Evolutionary conservation across 345 rosid genomes (phyloP), one percentile per base, ranked within the genome.

Genomic region (Eucalyptus grandis): DNA sequence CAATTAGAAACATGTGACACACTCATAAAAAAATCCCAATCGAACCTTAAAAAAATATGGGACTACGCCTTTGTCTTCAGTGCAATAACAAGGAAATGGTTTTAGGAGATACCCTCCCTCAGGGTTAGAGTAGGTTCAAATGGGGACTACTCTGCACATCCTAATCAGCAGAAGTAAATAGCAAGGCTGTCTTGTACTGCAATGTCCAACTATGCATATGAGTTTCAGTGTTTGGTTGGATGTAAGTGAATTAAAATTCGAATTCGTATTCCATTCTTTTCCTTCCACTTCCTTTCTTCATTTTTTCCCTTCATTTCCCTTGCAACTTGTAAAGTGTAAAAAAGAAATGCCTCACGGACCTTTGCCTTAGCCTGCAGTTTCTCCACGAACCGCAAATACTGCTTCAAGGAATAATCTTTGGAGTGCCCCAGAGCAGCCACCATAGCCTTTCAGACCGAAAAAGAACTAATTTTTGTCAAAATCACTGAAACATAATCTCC

Each of bases 391-490:
- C 91, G 60, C 88, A 95, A 89, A 91, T 95, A 96, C 88, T 91
- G 97, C 93, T 95, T 96, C 93, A 96, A 90, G 27, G 99, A 90
- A 88, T 97, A 97, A 86, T 96, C 97, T 92, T 93, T 96, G 22
- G 97, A 93, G 92, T 88, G 93, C 49, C 98, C 98, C 65, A 96
- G 90, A 87, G 95, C 97, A 13, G 94, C 95, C 91, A 89, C 94
- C 98, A 96, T 94, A 87, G 99, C 99, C 98, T 96, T 86, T 77
- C 83, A 40, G 27, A 37, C 81, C 86, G 86, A 34, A 81, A 89
- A 87, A 51, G 85, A 17, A 88, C 30, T 88, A 4, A 40, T 43
- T 50, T 24, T 9, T 30, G 19, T 19, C 24, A 58, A 19, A 16
- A 34, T 21, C 43, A 72, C 67, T 22, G 22, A 43, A 88, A 87